phyloP scores from a whole-genome alignment of 768 basidiomycete species.

The Pseudohyphozyma bogoriensis region DNA sequence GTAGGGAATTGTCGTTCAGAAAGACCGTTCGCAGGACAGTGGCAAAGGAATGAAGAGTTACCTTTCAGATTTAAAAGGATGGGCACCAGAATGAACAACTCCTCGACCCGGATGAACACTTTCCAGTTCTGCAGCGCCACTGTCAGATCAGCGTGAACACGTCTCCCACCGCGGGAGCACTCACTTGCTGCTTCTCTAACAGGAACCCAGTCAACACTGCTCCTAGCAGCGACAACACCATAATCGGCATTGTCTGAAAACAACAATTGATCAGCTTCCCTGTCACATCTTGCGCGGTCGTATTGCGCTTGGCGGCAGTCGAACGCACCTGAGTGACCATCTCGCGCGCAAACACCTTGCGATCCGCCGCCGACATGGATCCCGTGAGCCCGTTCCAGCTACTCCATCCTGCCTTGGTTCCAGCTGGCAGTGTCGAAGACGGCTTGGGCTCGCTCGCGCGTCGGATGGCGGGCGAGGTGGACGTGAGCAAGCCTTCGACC shows the following conservation, averaged over 20 bases:
- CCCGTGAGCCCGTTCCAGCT: background rate
- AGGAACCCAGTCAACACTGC: slow-evolving; percentile 84
- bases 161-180: slow-evolving; percentile 25
- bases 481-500: slow-evolving; percentile 8
- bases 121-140: slow-evolving; percentile 56
- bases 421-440: background rate
- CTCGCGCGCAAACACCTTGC: slow-evolving; percentile 1
- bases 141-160: background rate
- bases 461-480: background rate
- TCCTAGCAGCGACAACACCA: slow-evolving; percentile 72
- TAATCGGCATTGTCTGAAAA: slow-evolving; percentile 68
- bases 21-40: too few species aligned
- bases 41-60: slow-evolving; percentile 35
- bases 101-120: slow-evolving; percentile 80
- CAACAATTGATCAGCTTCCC: background rate
- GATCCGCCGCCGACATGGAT: slow-evolving; percentile 4
- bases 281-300: too few species aligned
- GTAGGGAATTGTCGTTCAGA: background rate
- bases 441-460: background rate
- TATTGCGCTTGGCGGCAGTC: too few species aligned
- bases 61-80: slow-evolving; percentile 91
- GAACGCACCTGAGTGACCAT: slow-evolving; percentile 35
- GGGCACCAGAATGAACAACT: slow-evolving; percentile 92
- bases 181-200: slow-evolving; percentile 71
- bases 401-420: background rate